Evolutionary conservation across 164 flowering plant genomes (phyloP).

Genomic region (Hamamelis virginiana): DNA sequence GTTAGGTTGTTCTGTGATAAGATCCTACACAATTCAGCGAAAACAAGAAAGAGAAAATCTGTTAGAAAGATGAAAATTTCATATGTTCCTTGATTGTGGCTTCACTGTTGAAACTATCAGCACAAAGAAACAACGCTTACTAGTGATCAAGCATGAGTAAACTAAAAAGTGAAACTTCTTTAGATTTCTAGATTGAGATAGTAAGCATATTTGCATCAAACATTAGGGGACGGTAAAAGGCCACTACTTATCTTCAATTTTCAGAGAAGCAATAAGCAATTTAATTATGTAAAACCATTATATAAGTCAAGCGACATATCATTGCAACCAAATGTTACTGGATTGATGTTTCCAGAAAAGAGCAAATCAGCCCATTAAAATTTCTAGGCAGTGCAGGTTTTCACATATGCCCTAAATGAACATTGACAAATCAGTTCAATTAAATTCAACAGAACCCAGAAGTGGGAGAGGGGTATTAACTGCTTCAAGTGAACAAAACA

Average conservation of each 20-base stretch:
- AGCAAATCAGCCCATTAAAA: not conserved
- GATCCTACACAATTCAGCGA: slow-evolving; percentile 39
- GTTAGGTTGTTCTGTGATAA: slow-evolving; percentile 63
- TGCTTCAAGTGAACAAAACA: too few relatives aligned
- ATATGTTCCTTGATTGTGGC: not conserved
- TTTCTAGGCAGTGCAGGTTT: not conserved
- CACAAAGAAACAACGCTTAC: not conserved
- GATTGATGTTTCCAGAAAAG: not conserved
- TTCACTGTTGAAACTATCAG: not conserved
- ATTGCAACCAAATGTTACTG: not conserved
- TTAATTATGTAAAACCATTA: not conserved
- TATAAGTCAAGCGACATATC: not conserved
- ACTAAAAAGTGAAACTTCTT: not conserved
- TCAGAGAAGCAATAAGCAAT: not conserved
- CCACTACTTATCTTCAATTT: not conserved
- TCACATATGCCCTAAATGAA: too few relatives aligned
- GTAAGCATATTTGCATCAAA: not conserved
- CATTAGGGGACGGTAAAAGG: not conserved
- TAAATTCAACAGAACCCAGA: too few relatives aligned
- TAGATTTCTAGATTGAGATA: not conserved
- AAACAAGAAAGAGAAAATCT: slow-evolving; percentile 5
- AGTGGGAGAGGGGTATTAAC: too few relatives aligned
- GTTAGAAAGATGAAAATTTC: slow-evolving; percentile 9
- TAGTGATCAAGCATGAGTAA: not conserved
- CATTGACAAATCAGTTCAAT: too few relatives aligned